A percentile compares a stretch with the other conserved stretches of the same genome.
phyloP scores from a whole-genome alignment of 2,329 filamentous ascomycete species.

The Clonostachys sp. region DNA sequence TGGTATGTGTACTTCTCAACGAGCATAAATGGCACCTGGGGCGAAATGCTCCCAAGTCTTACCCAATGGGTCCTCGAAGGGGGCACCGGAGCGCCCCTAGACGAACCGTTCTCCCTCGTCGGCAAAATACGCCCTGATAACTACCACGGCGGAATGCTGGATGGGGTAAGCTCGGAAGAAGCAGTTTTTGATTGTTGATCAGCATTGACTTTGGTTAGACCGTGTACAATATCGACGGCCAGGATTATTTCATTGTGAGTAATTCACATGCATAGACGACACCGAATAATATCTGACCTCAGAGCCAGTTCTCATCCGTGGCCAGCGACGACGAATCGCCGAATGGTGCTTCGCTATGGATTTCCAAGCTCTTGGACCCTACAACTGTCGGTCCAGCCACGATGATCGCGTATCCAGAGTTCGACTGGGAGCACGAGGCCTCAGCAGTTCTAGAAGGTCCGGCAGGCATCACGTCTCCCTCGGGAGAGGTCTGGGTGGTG shows the following conservation, averaged over 20 bases:
- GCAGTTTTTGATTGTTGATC: no score
- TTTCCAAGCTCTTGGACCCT: slow-evolving; percentile 6
- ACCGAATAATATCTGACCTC: not conserved
- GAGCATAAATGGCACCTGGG: slow-evolving; percentile 7
- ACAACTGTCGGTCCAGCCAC: slow-evolving; percentile 5
- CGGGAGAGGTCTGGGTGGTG: slow-evolving; percentile 7
- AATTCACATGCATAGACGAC: not conserved
- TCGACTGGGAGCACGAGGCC: slow-evolving; percentile 7
- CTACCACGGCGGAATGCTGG: slow-evolving; percentile 8
- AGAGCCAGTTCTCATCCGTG: slow-evolving; percentile 7
- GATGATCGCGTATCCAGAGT: slow-evolving; percentile 8
- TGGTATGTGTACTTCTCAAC: slow-evolving; percentile 12
- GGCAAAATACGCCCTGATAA: slow-evolving; percentile 7
- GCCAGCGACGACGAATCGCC: slow-evolving; percentile 5
- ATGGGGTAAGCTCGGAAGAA: not conserved
- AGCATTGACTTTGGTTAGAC: not conserved
- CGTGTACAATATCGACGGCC: slow-evolving; percentile 1
- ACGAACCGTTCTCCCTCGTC: slow-evolving; percentile 3
- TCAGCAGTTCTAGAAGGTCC: slow-evolving; percentile 9
- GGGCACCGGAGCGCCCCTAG: slow-evolving; percentile 5
- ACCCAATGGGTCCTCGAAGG: slow-evolving; percentile 6
- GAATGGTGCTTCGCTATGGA: slow-evolving; percentile 10
- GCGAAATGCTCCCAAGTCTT: slow-evolving; percentile 7
- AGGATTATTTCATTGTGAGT: slow-evolving; percentile 2
- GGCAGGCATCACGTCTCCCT: slow-evolving; percentile 5